Base-by-base conservation (phyloP, 179 eudicot genomes). In the Nepenthes alata region DNA sequence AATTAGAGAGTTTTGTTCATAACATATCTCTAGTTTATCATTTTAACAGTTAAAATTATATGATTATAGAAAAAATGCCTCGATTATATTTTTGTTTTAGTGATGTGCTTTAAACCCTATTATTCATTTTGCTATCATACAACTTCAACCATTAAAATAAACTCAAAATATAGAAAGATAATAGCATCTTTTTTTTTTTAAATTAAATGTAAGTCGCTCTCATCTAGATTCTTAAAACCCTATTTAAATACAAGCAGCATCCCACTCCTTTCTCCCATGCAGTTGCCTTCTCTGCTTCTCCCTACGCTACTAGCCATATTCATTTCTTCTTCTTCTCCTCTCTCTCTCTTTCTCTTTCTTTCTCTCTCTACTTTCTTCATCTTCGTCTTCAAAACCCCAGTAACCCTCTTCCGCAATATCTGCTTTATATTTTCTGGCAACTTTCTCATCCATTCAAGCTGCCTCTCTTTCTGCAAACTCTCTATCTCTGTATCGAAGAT, bases 201-300 rank as follows among this genome's bases (percentile, higher is more conserved):
- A 25, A 25, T 25, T 25, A 25, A 25, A 25, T 25, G 25, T 25
- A 25, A 25, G 25, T 25, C 25, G 25, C 25, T 25, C 25, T 25
- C 25, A 25, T 25, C 25, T 25, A 25, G 25, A 25, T 25, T 25
- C 25, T 25, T 25, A 67, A 49, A 64, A 35, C 68, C 65, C 69
- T 63, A 70, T 75, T 67, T 67, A 70, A 70, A 75, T 75, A 70
- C 53, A 68, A 67, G 71, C 45, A 47, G 37, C 55, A 45, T 58
- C 70, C 48, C 64, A 59, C 63, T 65, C 36, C 55, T 66, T 72
- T 72, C 71, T 64, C 74, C 72, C 69, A 77, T 69, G 74, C 74
- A 72, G 61, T 55, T 76, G 62, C 63, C 49, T 45, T 54, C 38
- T 54, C 1, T 41, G 9, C 37, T 41, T 48, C 62, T 55, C 59